These are phyloP conservation scores for Malassezia yamatoensis DNA, from an alignment of 1,284 basidiomycete species.

Conservation along the genomic window DNA sequence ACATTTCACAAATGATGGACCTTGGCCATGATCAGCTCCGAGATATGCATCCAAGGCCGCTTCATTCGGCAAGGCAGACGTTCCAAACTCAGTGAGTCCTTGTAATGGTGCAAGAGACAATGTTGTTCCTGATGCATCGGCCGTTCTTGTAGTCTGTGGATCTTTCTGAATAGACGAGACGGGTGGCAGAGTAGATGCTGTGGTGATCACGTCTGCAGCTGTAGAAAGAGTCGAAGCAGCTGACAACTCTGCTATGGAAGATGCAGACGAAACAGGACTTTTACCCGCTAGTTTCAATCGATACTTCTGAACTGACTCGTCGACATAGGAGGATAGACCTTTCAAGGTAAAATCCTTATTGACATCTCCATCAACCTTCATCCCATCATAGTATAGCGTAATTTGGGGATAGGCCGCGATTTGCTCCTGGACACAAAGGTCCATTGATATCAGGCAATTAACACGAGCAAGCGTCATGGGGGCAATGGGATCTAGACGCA, in stretches of 20 bases:
- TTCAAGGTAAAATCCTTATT: slow-evolving; percentile 2
- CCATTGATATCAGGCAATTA: slow-evolving; percentile 31
- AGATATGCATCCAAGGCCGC: slow-evolving; percentile 29
- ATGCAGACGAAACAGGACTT: background rate
- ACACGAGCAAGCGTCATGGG: slow-evolving; percentile 43
- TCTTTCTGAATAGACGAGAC: background rate
- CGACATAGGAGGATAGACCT: background rate
- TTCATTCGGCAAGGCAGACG: slow-evolving; percentile 18
- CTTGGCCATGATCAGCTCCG: slow-evolving; percentile 26
- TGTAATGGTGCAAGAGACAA: background rate
- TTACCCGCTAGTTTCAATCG: background rate
- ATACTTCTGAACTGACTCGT: background rate
- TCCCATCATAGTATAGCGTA: slow-evolving; percentile 36
- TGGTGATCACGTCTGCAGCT: background rate
- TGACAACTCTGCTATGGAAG: background rate
- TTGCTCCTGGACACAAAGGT: slow-evolving; percentile 34
- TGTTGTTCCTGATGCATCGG: background rate
- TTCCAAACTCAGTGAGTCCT: slow-evolving; percentile 30
- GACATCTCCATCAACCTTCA: slow-evolving; percentile 21
- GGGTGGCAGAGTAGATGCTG: background rate
- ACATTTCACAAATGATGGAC: slow-evolving; percentile 42
- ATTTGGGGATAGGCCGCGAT: slow-evolving; percentile 28
- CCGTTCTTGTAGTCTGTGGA: background rate
- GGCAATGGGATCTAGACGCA: slow-evolving; percentile 50
- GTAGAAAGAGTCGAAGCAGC: background rate